Evolutionary conservation across 2,329 filamentous ascomycete species (phyloP), one percentile per base, ranked within the genome.

Genomic region (Claviceps spartinae): DNA sequence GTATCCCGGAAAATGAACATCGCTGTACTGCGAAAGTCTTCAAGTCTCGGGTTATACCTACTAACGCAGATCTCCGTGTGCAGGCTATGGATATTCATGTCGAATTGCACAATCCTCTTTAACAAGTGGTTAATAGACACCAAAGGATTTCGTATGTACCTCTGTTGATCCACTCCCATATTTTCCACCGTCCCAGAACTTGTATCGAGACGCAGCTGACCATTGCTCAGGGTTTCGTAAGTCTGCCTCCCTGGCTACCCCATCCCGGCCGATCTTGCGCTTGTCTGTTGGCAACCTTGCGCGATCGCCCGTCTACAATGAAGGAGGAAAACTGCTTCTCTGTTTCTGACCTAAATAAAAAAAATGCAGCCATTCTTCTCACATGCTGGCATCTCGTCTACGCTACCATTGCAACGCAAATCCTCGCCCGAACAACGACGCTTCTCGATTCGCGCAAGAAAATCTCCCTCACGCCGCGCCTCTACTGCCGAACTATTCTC

Each of bases 111-210:
- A 55, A 94, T 95, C 63, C 72, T 95, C 55, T 94, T 94, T 76
- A 95, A 95, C 76, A 95, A 95, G 72, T 90, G 85, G 79, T 80
- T 95, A 48, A 77, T 95, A 54, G 81, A 87, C 63, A 50, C 46
- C 11, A 48, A 42, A 57, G 59, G 56, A 50, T 61, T 60, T 34
- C 58, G 59, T 61, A 57, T 48, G 59, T 59, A 50, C n/a, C 5
- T 9, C 18, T 13, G 26, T 22, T 20, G 30, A 34, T 9, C 30
- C 30, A 24, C 11, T 7, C 18, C n/a, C n/a, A 42, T 5, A 11
- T 5, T 4, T 43, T 18, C 11, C 18, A 6, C 6, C 22, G 11
- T 43, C 3, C 22, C 41, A 13, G 22, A 5, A 22, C 18, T 22
- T 43, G 41, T 24, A 6, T 43, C 41, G 11, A 43, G 14, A 22